Percentiles rank a stretch among this genome's conserved stretches.
These are phyloP conservation scores for Larix sibirica DNA, from an alignment of 83 land plant species.

Conservation along the genomic window DNA sequence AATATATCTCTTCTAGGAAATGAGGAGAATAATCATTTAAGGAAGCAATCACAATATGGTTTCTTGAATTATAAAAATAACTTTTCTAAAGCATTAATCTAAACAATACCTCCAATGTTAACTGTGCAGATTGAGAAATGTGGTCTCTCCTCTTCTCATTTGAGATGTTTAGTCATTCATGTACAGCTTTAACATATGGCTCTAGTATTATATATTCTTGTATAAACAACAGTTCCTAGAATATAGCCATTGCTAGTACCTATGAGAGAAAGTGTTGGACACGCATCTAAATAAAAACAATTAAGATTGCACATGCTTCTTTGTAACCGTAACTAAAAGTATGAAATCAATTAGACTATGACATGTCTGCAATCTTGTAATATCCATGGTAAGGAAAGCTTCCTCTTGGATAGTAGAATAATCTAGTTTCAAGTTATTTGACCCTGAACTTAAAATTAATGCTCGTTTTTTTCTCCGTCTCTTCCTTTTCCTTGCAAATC, in stretches of 20 bases:
- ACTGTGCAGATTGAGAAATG: background rate
- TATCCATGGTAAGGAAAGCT: constrained; percentile 1
- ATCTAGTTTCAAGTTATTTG: background rate
- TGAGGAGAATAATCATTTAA: background rate
- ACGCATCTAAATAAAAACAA: too few species aligned
- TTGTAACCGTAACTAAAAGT: too few species aligned
- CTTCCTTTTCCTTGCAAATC: constrained; percentile 16
- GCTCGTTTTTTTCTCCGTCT: background rate
- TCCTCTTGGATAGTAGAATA: constrained; percentile 3
- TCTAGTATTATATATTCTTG: too few species aligned
- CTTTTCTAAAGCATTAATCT: background rate
- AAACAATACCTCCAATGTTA: constrained; percentile 2
- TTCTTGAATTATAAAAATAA: background rate
- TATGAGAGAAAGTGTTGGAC: background rate
- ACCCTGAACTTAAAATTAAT: background rate
- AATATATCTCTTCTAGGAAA: background rate
- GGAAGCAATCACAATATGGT: background rate
- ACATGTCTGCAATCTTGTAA: constrained; percentile 7
- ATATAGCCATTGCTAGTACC: background rate
- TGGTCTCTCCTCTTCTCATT: constrained; percentile 3
- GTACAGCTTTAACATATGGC: background rate
- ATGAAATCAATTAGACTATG: background rate
- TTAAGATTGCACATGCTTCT: background rate
- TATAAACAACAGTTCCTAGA: too few species aligned
- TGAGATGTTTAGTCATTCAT: constrained; percentile 2